Conservation (phyloP, 805 yeast genomes). For the Metschnikowia cubensis region DNA sequence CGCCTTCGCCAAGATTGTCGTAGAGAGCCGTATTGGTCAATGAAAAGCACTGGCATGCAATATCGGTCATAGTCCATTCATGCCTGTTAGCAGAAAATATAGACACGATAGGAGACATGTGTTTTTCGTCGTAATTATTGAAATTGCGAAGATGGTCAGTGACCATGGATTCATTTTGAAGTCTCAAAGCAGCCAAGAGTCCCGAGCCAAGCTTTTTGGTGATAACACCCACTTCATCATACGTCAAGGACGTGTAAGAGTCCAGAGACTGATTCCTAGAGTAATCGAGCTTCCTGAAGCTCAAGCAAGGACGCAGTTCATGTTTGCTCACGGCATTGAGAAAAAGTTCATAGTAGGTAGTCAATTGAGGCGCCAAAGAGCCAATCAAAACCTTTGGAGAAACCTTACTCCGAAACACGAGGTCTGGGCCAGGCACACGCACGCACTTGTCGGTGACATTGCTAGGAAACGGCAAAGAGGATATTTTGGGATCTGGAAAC, state of each 20-base stretch:
- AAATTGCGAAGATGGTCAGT: constrained; percentile 21
- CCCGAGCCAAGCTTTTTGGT: constrained; percentile 56
- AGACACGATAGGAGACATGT: constrained; percentile 17
- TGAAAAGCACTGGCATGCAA: constrained; percentile 28
- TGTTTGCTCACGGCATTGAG: constrained; percentile 20
- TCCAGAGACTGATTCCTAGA: constrained; percentile 25
- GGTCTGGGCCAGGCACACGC: constrained; percentile 1
- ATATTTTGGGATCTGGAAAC: constrained; percentile 3
- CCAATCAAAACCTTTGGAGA: constrained; percentile 12
- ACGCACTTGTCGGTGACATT: neutral
- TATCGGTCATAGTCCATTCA: constrained; percentile 37
- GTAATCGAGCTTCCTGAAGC: constrained; percentile 34
- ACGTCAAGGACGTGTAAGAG: constrained; percentile 43
- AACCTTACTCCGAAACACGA: constrained; percentile 12
- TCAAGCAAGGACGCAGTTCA: constrained; percentile 33
- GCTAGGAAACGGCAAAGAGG: constrained; percentile 6
- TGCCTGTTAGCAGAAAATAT: constrained; percentile 21
- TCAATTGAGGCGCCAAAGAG: constrained; percentile 23
- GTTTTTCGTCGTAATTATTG: constrained; percentile 3
- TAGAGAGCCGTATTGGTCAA: constrained; percentile 38
- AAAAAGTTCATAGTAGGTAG: constrained; percentile 37
- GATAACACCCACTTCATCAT: constrained; percentile 37
- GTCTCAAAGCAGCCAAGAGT: constrained; percentile 28
- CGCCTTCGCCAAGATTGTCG: constrained; percentile 35
- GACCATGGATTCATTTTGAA: constrained; percentile 20